Conservation (phyloP, 2,329 filamentous ascomycete genomes). For the Aureobasidium sp. region DNA sequence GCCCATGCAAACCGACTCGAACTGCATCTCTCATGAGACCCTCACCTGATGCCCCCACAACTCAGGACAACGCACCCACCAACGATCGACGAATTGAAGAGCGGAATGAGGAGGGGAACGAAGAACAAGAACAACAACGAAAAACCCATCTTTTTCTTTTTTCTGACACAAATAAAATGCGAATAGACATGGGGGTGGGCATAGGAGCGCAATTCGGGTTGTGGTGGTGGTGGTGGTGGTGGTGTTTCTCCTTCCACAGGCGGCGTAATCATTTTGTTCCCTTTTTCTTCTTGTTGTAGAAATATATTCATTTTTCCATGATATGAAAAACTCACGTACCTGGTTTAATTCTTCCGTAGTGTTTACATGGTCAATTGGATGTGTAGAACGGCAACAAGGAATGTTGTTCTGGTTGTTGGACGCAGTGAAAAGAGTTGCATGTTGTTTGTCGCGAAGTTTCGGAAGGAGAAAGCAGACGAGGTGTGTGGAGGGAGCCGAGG, state of each 20-base stretch:
- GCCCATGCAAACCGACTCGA: background rate
- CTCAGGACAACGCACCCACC: background rate
- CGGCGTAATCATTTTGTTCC: background rate
- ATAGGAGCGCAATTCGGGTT: background rate
- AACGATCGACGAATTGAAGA: background rate
- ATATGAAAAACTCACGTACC: background rate
- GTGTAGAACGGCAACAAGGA: background rate
- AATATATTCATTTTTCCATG: background rate
- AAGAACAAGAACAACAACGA: background rate
- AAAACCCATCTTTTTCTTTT: background rate
- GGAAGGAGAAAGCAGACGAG: background rate
- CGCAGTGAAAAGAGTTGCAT: background rate
- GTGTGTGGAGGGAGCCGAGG: background rate
- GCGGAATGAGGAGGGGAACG: background rate
- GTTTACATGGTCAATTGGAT: background rate
- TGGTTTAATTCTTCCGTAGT: background rate
- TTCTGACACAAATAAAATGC: background rate
- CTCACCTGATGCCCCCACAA: slow-evolving; percentile 10
- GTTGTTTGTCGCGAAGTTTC: background rate
- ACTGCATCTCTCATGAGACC: background rate
- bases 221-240: no score
- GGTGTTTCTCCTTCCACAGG: background rate
- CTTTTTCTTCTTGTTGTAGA: background rate
- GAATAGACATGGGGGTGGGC: slow-evolving; percentile 3
- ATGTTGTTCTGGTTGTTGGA: background rate